Conservation (phyloP, 2,329 filamentous ascomycete genomes). For the Alternaria rosae region DNA sequence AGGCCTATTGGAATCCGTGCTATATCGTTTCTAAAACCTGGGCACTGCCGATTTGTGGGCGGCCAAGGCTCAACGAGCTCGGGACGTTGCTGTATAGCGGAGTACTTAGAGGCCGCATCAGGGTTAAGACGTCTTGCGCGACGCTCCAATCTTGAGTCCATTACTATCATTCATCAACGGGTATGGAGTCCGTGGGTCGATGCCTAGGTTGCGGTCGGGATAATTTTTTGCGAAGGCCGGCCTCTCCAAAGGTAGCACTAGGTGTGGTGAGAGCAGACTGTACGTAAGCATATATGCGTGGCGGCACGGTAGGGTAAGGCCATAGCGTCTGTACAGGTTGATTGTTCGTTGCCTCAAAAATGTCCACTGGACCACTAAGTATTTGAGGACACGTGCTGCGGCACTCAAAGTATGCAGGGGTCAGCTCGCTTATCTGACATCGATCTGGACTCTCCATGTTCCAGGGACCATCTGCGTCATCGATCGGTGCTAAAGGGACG, state of each 20-base stretch:
- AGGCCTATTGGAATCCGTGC: neutral
- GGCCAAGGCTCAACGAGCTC: neutral
- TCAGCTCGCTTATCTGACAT: constrained; percentile 30
- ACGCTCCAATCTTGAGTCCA: too few relatives aligned
- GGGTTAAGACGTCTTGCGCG: too few relatives aligned
- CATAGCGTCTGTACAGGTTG: too few relatives aligned
- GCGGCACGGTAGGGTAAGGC: rapidly evolving
- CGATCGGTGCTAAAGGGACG: constrained; percentile 29
- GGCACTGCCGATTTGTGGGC: neutral
- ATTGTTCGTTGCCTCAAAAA: neutral
- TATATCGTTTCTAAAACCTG: neutral
- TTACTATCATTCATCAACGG: neutral
- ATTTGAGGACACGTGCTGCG: neutral
- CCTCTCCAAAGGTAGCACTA: neutral
- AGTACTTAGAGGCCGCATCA: neutral
- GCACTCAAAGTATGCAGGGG: constrained; percentile 7
- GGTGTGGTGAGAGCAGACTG: neutral
- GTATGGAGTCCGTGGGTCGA: neutral
- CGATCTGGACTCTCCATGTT: constrained; percentile 32
- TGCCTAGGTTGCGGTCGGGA: neutral
- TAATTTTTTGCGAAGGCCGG: neutral
- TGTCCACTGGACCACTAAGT: too few relatives aligned
- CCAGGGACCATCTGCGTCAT: constrained; percentile 39
- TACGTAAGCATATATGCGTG: neutral
- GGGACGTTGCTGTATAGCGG: neutral